Percentiles rank a stretch among this genome's conserved stretches.
Conservation (phyloP, 2,329 filamentous ascomycete species). For the Helotiales sp. region DNA sequence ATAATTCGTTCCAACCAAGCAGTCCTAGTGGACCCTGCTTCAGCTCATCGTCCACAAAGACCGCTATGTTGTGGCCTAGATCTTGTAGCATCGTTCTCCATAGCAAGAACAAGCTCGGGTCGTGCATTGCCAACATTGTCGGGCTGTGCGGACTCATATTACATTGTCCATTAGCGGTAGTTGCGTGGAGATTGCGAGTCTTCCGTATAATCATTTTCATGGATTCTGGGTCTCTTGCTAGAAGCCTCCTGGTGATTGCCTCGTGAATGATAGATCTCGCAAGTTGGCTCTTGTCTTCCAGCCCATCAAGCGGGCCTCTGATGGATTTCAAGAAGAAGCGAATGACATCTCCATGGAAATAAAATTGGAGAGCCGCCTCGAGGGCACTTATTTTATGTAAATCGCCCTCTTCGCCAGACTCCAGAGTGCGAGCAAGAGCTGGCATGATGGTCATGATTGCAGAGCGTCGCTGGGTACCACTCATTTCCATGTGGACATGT, state of each 20-base stretch:
- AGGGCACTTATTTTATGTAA: neutral
- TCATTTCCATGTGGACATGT: constrained; percentile 1
- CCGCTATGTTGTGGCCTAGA: neutral
- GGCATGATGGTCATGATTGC: neutral
- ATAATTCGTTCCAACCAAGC: constrained; percentile 6
- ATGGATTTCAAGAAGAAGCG: neutral
- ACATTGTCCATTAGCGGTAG: neutral
- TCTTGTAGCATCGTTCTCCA: constrained; percentile 5
- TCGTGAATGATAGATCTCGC: neutral
- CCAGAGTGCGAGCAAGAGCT: neutral
- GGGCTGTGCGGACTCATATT: neutral
- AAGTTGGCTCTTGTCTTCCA: neutral
- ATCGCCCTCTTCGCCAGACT: neutral
- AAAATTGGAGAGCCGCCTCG: neutral
- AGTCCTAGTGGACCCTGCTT: neutral
- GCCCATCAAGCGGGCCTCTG: neutral
- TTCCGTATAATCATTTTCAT: constrained; percentile 4
- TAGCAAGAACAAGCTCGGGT: neutral
- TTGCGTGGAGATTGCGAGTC: constrained; percentile 6
- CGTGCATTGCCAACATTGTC: constrained; percentile 9
- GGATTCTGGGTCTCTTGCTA: neutral
- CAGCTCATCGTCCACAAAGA: constrained; percentile 8
- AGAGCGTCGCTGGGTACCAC: neutral
- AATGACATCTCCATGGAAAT: neutral
- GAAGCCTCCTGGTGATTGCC: constrained; percentile 3